Conservation (phyloP, 768 basidiomycete species). For the Russula abietina region DNA sequence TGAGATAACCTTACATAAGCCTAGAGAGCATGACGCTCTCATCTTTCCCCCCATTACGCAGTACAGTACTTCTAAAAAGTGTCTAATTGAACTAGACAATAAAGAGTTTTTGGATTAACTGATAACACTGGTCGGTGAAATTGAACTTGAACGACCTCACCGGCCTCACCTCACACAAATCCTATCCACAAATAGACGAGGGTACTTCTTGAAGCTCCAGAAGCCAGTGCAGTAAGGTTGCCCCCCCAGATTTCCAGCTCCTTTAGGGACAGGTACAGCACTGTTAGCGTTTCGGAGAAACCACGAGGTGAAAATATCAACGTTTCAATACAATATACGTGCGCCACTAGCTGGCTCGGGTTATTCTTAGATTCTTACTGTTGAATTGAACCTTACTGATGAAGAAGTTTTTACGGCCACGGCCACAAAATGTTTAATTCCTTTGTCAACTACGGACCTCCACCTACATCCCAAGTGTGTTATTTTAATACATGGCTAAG, state of each 20-base stretch:
- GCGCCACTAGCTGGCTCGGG: too few species aligned
- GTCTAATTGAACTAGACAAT: too few species aligned
- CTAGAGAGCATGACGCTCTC: too few species aligned
- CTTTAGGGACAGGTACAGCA: background rate
- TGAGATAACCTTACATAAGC: too few species aligned
- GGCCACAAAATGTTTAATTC: background rate
- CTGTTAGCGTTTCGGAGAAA: background rate
- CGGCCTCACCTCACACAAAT: background rate
- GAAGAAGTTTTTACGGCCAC: background rate
- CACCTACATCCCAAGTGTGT: background rate
- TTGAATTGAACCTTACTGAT: too few species aligned
- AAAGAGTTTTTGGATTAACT: too few species aligned
- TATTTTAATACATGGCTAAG: background rate
- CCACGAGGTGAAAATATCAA: background rate
- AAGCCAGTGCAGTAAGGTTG: background rate
- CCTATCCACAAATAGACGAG: background rate
- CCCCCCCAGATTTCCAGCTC: background rate
- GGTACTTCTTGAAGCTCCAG: background rate
- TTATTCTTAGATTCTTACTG: too few species aligned
- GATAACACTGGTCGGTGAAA: too few species aligned
- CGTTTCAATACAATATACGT: background rate
- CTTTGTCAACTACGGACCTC: background rate
- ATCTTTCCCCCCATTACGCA: too few species aligned
- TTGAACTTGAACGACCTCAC: background rate
- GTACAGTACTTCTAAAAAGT: too few species aligned